Conservation (phyloP, 2,329 filamentous ascomycete species). For the Xylaria sp. region DNA sequence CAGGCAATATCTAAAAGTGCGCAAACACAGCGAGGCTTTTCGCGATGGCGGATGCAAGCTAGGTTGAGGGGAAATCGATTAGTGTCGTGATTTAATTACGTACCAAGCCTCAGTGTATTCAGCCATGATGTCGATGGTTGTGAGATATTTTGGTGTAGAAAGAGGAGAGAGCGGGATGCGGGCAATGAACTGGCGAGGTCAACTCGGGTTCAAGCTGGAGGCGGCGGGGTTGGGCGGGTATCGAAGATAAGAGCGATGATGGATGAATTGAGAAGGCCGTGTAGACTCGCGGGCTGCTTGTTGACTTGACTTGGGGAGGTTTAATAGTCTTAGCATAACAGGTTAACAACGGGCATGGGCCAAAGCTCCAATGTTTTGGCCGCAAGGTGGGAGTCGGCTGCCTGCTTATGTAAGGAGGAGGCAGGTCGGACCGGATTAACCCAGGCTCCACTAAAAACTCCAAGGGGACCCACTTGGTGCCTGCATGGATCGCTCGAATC, state of each 20-base stretch:
- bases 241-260: conserved; percentile 10
- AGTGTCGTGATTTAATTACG: conserved; percentile 27
- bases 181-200: conserved; percentile 4
- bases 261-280: conserved; percentile 13
- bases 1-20: neutral
- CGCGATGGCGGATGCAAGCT: conserved; percentile 15
- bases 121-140: conserved; percentile 26
- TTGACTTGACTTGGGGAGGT: conserved; percentile 17
- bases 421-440: conserved; percentile 20
- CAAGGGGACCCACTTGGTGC: neutral
- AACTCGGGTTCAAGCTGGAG: conserved; percentile 10
- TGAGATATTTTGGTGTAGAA: conserved; percentile 12
- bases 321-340: conserved; percentile 4
- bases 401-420: conserved; percentile 19
- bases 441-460: conserved; percentile 15
- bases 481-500: neutral
- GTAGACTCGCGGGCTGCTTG: conserved; percentile 23
- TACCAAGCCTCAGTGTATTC: conserved; percentile 34
- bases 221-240: conserved; percentile 12
- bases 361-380: conserved; percentile 1
- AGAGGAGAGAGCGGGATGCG: conserved; percentile 10
- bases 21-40: conserved; percentile 1
- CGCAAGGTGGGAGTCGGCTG: conserved; percentile 9
- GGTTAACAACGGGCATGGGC: neutral
- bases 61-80: conserved; percentile 17